These are phyloP conservation scores for Trichoderma cornu-damae DNA, from an alignment of 2,329 filamentous ascomycete species.

Conservation along the genomic window DNA sequence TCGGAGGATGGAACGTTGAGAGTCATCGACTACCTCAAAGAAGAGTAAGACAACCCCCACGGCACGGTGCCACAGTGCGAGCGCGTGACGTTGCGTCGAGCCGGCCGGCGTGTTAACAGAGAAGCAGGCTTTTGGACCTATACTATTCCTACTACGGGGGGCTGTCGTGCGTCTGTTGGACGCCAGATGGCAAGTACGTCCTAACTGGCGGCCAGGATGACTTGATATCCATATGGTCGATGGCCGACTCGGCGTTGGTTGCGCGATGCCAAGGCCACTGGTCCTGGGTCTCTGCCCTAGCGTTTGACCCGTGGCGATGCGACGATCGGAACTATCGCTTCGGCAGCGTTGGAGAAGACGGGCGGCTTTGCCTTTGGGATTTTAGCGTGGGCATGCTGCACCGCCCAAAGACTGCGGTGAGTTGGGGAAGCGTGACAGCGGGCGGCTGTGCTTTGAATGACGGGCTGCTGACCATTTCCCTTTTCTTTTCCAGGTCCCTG, in stretches of 20 bases:
- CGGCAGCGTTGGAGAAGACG: conserved; percentile 92
- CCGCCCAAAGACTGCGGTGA: conserved; percentile 69
- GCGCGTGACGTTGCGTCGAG: background rate
- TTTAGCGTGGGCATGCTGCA: conserved; percentile 97
- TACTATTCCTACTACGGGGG: conserved; percentile 93
- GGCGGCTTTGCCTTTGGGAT: conserved; percentile 87
- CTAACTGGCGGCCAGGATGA: conserved; percentile 95
- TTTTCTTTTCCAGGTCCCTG: conserved; percentile 20
- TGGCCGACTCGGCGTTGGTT: conserved; percentile 76
- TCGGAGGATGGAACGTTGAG: conserved; percentile 86
- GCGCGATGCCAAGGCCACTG: conserved; percentile 92
- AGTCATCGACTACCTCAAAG: conserved; percentile 85
- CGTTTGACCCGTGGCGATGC: conserved; percentile 95
- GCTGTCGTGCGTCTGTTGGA: conserved; percentile 92
- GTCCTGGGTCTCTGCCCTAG: conserved; percentile 89
- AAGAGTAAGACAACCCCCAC: conserved; percentile 58
- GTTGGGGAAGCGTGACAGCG: too few relatives aligned
- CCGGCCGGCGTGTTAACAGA: conserved; percentile 15
- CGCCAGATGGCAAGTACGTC: conserved; percentile 92
- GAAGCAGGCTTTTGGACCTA: conserved; percentile 68
- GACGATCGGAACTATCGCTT: conserved; percentile 94
- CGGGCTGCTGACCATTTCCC: background rate
- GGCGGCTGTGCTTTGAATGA: too few relatives aligned
- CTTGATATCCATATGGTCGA: conserved; percentile 90
- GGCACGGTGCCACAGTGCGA: too few relatives aligned